phyloP scores from a whole-genome alignment of 768 basidiomycete species.

The Phylloporus sp. region DNA sequence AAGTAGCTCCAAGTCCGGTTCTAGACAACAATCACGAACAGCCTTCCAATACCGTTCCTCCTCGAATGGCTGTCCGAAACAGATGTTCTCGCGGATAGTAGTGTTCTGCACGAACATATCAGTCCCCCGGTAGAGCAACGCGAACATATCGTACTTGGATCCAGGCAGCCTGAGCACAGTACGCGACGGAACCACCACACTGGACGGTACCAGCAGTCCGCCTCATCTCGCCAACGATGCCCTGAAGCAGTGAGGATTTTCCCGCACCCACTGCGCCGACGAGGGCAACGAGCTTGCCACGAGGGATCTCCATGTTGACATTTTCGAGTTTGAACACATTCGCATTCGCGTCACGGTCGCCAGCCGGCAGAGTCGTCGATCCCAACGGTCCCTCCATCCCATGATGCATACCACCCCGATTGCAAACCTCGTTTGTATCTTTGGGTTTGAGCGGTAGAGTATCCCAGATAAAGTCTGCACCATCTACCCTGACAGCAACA shows the following conservation, averaged over 20 bases:
- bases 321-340: conserved; percentile 58
- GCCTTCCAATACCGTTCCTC: conserved; percentile 80
- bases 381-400: no score
- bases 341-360: conserved; percentile 32
- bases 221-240: conserved; percentile 80
- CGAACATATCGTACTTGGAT: conserved; percentile 53
- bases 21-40: conserved; percentile 70
- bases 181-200: conserved; percentile 74
- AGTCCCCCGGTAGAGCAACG: neutral
- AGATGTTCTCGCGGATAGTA: conserved; percentile 84
- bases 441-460: no score
- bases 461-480: no score
- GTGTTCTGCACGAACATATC: conserved; percentile 46
- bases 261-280: conserved; percentile 66
- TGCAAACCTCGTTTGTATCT: conserved; percentile 12
- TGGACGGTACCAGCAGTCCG: conserved; percentile 56
- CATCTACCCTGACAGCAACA: no score
- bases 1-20: conserved; percentile 74
- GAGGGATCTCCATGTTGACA: conserved; percentile 62
- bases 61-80: conserved; percentile 81
- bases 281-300: conserved; percentile 76
- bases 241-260: conserved; percentile 64
- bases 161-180: conserved; percentile 88
- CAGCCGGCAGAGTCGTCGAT: no score
- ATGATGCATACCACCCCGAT: no score